Conservation (phyloP, 257 asterid genomes). For the Solanum chiquidenum region DNA sequence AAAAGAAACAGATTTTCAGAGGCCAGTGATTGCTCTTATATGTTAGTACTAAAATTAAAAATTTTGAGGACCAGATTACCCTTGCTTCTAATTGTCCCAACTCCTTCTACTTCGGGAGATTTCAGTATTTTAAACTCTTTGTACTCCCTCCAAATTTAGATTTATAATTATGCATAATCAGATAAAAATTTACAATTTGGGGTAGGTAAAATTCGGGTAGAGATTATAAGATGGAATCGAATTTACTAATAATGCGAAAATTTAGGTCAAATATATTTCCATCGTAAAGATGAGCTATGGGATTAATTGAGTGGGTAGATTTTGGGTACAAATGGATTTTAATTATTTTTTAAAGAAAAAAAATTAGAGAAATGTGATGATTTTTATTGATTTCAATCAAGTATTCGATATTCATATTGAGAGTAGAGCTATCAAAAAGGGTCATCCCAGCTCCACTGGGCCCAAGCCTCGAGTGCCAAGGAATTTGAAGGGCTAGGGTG, state of each 20-base stretch:
- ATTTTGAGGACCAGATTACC: not conserved
- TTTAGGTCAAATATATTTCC: not conserved
- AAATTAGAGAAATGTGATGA: too few relatives aligned
- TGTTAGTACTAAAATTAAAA: not conserved
- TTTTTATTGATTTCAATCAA: too few relatives aligned
- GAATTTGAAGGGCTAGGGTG: too few relatives aligned
- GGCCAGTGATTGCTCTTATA: slow-evolving; percentile 1
- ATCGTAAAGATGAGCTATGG: not conserved
- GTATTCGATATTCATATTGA: too few relatives aligned
- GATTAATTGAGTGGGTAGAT: not conserved
- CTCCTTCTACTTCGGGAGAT: not conserved
- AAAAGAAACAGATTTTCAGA: not conserved
- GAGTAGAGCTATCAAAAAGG: not conserved
- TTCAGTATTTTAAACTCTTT: not conserved
- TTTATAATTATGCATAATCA: not conserved
- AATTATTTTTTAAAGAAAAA: too few relatives aligned
- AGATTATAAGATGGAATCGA: too few relatives aligned
- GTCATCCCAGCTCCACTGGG: too few relatives aligned
- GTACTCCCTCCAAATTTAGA: not conserved
- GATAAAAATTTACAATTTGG: too few relatives aligned
- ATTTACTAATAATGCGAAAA: too few relatives aligned
- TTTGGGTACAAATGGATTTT: too few relatives aligned
- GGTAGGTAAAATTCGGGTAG: not conserved
- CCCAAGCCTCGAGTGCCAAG: too few relatives aligned
- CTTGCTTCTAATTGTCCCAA: not conserved